These are phyloP conservation scores for Naganishia friedmannii DNA, from an alignment of 768 basidiomycete species.

Conservation along the genomic window DNA sequence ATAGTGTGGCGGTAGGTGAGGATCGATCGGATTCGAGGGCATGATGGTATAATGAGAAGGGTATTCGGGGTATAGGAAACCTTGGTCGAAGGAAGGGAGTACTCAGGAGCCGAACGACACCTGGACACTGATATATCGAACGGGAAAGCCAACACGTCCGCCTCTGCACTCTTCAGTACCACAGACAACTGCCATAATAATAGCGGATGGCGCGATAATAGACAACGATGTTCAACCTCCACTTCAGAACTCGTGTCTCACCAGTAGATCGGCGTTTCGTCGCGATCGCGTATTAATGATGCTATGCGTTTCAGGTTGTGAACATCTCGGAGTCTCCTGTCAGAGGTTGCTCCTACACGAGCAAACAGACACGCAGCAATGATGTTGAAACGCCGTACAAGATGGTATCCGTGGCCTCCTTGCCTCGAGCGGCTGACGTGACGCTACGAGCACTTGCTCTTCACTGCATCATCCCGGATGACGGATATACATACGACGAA, in stretches of 20 bases:
- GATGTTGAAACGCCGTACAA: too few relatives aligned
- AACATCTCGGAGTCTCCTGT: background rate
- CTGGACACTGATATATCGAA: too few relatives aligned
- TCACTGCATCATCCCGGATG: too few relatives aligned
- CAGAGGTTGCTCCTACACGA: too few relatives aligned
- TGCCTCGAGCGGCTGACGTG: too few relatives aligned
- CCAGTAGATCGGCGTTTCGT: constrained; percentile 2
- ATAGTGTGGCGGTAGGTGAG: constrained; percentile 14
- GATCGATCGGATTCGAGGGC: constrained; percentile 21
- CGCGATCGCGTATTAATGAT: background rate
- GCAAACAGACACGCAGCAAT: too few relatives aligned
- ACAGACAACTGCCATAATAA: too few relatives aligned
- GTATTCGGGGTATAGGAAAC: background rate
- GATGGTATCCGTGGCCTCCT: too few relatives aligned
- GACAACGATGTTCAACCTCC: background rate
- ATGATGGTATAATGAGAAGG: background rate
- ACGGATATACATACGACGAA: too few relatives aligned
- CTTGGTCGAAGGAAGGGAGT: background rate
- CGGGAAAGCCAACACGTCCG: too few relatives aligned
- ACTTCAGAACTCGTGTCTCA: background rate
- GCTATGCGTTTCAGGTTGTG: background rate
- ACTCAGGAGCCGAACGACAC: background rate
- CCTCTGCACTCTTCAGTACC: too few relatives aligned
- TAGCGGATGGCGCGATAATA: background rate
- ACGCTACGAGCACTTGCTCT: too few relatives aligned